A percentile compares a stretch with the other conserved stretches of the same genome.
phyloP scores from a whole-genome alignment of 139 green algal genomes.

The Raphidocelis subcapitata region DNA sequence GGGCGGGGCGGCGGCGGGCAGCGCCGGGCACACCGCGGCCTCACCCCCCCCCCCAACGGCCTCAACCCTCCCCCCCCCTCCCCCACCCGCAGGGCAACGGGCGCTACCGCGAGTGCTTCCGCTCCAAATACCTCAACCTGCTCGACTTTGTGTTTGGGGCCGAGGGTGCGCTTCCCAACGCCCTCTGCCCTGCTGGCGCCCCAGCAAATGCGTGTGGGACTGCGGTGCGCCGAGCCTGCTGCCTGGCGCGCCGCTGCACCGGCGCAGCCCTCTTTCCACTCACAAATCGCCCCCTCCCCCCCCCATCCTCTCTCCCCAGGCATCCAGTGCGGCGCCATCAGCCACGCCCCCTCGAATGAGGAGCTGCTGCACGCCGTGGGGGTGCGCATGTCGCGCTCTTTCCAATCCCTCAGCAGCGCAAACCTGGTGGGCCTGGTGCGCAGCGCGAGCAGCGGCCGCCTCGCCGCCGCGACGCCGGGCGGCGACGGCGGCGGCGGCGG shows the following conservation, averaged over 20 bases:
- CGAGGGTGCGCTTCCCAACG: constrained; percentile 44
- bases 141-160: constrained; percentile 93
- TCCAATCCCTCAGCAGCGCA: background rate
- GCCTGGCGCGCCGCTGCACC: background rate
- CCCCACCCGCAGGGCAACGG: too few species aligned
- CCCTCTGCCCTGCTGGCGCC: too few species aligned
- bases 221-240: background rate
- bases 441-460: background rate
- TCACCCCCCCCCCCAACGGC: too few species aligned
- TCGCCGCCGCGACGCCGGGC: too few species aligned
- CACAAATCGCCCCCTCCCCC: too few species aligned
- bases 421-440: background rate
- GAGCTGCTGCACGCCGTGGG: background rate
- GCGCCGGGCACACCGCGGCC: too few species aligned
- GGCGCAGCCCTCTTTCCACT: background rate
- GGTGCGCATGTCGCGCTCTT: background rate
- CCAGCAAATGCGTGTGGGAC: background rate
- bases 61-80: too few species aligned
- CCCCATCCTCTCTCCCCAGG: background rate
- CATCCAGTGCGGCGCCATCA: background rate
- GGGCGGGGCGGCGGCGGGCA: too few species aligned
- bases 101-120: background rate
- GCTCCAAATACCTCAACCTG: constrained; percentile 87
- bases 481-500: too few species aligned
- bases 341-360: background rate